Evolutionary conservation across 345 rosid species (phyloP), one percentile per base, ranked within the genome.

Genomic region (Pugionium dolabratum): DNA sequence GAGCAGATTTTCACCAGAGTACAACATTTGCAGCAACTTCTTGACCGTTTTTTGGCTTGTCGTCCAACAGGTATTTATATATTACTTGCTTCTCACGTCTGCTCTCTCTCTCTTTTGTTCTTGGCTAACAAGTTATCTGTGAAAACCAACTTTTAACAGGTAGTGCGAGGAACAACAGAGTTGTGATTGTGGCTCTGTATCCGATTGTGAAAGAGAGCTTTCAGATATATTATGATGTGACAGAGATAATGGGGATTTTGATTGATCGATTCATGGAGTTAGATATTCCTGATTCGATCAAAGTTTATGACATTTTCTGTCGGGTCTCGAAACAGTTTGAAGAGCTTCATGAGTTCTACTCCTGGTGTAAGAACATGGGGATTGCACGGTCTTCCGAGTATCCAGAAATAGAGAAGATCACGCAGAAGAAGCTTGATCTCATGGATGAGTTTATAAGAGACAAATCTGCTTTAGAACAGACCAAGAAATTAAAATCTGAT

Each of bases 381-480:
- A 74, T 94, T 39, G 88, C 85, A 4, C 84, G 89, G 11, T 72
- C 87, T 33, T 86, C 88, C 0, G 95, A 88, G 70, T 93, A 86
- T 60, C 99, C 96, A 0, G 92, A 94, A 62, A 66, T 85, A 0
- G 99, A 94, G 69, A 82, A 66, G 67, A 83, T 94, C 35, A 80
- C 96, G 5, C 87, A 72, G 26, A 94, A 85, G 77, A 94, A 85
- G 66, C 92, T 94, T 28, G 82, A 88, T 8, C 78, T 90, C 9
- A 84, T 94, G 88, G 92, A 94, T 28, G 96, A 94, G 55, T 78
- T 86, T 71, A 83, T 94, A 6, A 79, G 83, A 35, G 96, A 93
- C 59, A 90, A 86, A 64, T 69, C 84, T 11, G 79, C 81, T 2
- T 11, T 80, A 56, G 81, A 70, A n/a, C 78, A 76, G 26, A 58